phyloP scores from a whole-genome alignment of 1,284 basidiomycete genomes.

The Macrocybe sp. region DNA sequence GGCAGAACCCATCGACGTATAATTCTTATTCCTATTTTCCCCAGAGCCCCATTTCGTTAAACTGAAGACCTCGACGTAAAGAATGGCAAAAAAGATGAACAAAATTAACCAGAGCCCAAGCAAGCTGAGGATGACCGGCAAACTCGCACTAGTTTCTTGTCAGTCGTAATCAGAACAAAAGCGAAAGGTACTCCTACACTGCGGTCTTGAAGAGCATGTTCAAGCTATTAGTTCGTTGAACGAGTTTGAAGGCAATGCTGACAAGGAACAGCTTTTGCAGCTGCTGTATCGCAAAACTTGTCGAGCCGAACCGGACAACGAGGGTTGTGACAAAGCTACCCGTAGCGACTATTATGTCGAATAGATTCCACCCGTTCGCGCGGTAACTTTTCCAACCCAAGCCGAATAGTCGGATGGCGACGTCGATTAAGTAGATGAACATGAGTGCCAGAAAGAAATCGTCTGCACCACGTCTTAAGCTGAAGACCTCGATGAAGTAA shows the following conservation, averaged over 20 bases:
- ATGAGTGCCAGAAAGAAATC: slow-evolving; percentile 77
- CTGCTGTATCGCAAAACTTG: slow-evolving; percentile 56
- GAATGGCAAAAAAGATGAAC: slow-evolving; percentile 90
- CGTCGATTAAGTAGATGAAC: slow-evolving; percentile 75
- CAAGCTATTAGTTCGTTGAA: slow-evolving; percentile 84
- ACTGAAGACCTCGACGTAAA: slow-evolving; percentile 91
- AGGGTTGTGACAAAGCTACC: slow-evolving; percentile 88
- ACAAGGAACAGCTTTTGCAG: slow-evolving; percentile 95
- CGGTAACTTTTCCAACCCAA: slow-evolving; percentile 84
- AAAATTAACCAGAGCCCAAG: slow-evolving; percentile 88
- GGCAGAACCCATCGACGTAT: slow-evolving; percentile 74
- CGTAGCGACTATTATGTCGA: slow-evolving; percentile 79
- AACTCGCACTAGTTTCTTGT: slow-evolving; percentile 58
- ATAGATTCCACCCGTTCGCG: slow-evolving; percentile 90
- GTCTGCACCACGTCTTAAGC: slow-evolving; percentile 41
- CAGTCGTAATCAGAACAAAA: slow-evolving; percentile 4
- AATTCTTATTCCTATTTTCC: slow-evolving; percentile 77
- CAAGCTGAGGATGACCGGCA: slow-evolving; percentile 85
- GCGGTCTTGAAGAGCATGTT: slow-evolving; percentile 98
- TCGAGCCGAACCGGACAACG: slow-evolving; percentile 58
- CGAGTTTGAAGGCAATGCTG: slow-evolving; percentile 90
- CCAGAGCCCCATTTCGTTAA: slow-evolving; percentile 83
- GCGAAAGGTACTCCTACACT: slow-evolving; percentile 50
- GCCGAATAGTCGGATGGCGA: slow-evolving; percentile 75
- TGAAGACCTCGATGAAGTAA: neutral